phyloP scores from a whole-genome alignment of 768 basidiomycete genomes.

The Phlebiopsis flavidoalba region DNA sequence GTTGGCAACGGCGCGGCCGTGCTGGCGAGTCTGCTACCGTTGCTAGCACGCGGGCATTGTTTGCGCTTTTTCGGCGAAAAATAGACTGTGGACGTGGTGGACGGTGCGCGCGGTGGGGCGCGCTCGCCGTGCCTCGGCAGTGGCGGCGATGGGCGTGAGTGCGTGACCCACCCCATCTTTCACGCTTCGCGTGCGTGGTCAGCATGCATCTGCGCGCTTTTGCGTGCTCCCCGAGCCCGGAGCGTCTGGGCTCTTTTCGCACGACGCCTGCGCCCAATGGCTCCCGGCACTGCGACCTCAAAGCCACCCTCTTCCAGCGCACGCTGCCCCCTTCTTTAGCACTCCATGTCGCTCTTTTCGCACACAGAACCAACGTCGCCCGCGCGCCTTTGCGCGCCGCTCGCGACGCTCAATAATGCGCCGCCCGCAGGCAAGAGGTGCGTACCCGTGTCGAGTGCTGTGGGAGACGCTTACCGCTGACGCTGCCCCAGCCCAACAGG shows the following conservation, averaged over 20 bases:
- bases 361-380: not conserved
- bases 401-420: constrained; percentile 41
- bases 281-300: not conserved
- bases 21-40: not conserved
- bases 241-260: constrained; percentile 6
- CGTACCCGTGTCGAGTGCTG: not conserved
- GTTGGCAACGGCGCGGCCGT: not conserved
- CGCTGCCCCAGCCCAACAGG: constrained; percentile 20
- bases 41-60: too few species aligned
- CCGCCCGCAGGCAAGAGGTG: constrained; percentile 41
- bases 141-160: not conserved
- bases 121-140: not conserved
- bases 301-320: constrained; percentile 2
- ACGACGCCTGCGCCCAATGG: constrained; percentile 2
- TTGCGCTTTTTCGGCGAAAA: not conserved
- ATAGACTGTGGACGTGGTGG: not conserved
- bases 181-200: not conserved
- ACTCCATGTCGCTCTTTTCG: constrained; percentile 6
- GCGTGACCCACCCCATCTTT: not conserved
- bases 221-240: not conserved
- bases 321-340: not conserved
- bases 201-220: constrained; percentile 2
- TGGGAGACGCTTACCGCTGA: constrained; percentile 6
- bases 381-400: constrained; percentile 11
- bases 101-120: too few species aligned